A percentile compares a stretch with the other conserved stretches of the same genome.
These are phyloP conservation scores for Fonsecaea multimorphosa DNA, from an alignment of 2,329 filamentous ascomycete species.

Conservation along the genomic window DNA sequence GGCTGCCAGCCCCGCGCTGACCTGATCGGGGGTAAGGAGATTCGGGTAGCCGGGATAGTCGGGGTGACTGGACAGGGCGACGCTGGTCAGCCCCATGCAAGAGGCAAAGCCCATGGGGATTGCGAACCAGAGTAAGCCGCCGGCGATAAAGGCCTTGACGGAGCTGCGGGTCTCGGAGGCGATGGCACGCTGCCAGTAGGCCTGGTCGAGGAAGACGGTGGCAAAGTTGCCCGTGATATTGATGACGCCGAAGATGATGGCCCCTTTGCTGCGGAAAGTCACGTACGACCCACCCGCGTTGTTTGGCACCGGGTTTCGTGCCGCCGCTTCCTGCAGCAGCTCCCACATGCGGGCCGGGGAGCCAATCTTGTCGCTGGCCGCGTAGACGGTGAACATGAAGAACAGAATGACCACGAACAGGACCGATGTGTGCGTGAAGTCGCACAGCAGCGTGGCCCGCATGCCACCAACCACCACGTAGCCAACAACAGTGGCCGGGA, in stretches of 20 bases:
- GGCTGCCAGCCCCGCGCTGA: conserved; percentile 36
- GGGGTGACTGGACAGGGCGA: conserved; percentile 50
- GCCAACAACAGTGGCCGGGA: conserved; percentile 77
- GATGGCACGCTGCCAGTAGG: conserved; percentile 68
- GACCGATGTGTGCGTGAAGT: conserved; percentile 7
- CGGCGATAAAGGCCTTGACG: conserved; percentile 47
- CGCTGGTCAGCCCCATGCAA: conserved; percentile 53
- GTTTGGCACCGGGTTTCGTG: conserved; percentile 74
- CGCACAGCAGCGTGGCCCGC: conserved; percentile 58
- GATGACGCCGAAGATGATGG: conserved; percentile 87
- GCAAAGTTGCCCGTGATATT: conserved; percentile 81
- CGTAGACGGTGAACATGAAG: conserved; percentile 75
- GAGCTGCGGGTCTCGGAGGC: conserved; percentile 46
- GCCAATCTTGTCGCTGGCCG: conserved; percentile 72
- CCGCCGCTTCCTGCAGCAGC: conserved; percentile 70
- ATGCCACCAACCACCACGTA: conserved; percentile 69
- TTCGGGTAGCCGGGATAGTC: conserved; percentile 49
- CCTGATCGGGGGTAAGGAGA: conserved; percentile 32
- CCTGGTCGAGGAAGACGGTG: conserved; percentile 83
- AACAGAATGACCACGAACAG: conserved; percentile 70
- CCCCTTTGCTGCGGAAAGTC: conserved; percentile 82
- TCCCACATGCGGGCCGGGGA: conserved; percentile 75
- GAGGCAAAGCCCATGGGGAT: conserved; percentile 56
- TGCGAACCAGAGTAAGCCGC: conserved; percentile 56
- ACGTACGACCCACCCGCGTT: conserved; percentile 82